phyloP scores from a whole-genome alignment of 2,329 filamentous ascomycete species.

The Chaetomium sp. region DNA sequence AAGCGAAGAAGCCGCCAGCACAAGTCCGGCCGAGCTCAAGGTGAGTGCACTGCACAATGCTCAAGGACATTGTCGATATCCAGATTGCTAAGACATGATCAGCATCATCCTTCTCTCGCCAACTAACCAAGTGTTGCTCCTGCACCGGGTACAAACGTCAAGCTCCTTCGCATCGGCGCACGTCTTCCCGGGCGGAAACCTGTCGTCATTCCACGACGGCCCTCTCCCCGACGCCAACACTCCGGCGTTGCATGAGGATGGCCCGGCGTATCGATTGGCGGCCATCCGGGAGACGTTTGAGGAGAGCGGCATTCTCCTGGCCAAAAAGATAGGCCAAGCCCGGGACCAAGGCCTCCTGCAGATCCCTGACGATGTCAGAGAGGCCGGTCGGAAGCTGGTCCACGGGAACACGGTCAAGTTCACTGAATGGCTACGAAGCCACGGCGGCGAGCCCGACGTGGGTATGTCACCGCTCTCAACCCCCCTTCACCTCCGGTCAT shows the following conservation, averaged over 20 bases:
- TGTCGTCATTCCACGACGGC: slow-evolving; percentile 78
- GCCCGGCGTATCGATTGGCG: slow-evolving; percentile 72
- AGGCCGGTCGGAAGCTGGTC: slow-evolving; percentile 67
- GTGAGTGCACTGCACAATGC: background rate
- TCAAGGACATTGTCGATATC: too few relatives aligned
- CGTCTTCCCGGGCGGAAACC: slow-evolving; percentile 90
- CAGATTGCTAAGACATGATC: background rate
- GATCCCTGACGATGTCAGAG: slow-evolving; percentile 60
- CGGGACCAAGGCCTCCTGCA: slow-evolving; percentile 54
- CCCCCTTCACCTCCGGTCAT: background rate
- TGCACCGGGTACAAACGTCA: slow-evolving; percentile 82
- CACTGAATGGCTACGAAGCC: slow-evolving; percentile 59
- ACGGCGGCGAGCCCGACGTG: slow-evolving; percentile 65
- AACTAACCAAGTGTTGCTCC: slow-evolving; percentile 80
- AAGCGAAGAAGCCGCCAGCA: slow-evolving; percentile 12
- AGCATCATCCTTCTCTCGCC: slow-evolving; percentile 86
- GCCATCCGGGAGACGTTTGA: slow-evolving; percentile 93
- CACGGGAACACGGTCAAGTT: slow-evolving; percentile 70
- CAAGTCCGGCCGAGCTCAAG: slow-evolving; percentile 15
- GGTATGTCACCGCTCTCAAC: slow-evolving; percentile 48
- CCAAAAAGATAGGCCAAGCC: slow-evolving; percentile 41
- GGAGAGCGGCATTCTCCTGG: slow-evolving; percentile 86
- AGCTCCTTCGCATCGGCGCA: slow-evolving; percentile 87
- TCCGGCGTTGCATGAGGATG: slow-evolving; percentile 67
- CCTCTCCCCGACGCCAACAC: slow-evolving; percentile 49